phyloP scores from a whole-genome alignment of 441 rosid species.

The Erodium texanum region DNA sequence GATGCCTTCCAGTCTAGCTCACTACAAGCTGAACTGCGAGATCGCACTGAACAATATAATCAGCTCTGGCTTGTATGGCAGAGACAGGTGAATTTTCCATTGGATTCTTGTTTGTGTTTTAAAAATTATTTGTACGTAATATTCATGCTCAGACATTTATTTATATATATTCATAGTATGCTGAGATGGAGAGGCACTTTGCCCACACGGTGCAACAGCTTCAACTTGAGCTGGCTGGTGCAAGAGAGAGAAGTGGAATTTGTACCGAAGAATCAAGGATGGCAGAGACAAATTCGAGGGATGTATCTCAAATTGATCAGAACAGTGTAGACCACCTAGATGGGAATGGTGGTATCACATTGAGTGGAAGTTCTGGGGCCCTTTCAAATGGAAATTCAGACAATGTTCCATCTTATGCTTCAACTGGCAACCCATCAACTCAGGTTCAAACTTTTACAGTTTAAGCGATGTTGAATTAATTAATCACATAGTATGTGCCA shows the following conservation, averaged over 20 bases:
- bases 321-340: constrained; percentile 42
- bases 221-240: constrained; percentile 69
- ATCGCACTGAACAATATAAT: constrained; percentile 75
- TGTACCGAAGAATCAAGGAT: constrained; percentile 26
- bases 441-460: constrained; percentile 35
- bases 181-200: constrained; percentile 86
- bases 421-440: constrained; percentile 36
- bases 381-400: constrained; percentile 50
- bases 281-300: constrained; percentile 31
- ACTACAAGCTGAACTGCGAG: constrained; percentile 71
- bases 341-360: constrained; percentile 34
- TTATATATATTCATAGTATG: constrained; percentile 47
- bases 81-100: constrained; percentile 61
- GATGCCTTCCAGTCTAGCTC: constrained; percentile 78
- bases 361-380: constrained; percentile 26
- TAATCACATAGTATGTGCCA: not conserved
- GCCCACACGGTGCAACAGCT: constrained; percentile 78
- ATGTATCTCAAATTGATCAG: constrained; percentile 47
- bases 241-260: constrained; percentile 55
- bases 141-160: not conserved
- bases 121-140: not conserved
- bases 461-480: not conserved
- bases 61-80: constrained; percentile 92
- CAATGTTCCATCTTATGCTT: constrained; percentile 33
- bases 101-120: constrained; percentile 10